A percentile compares a stretch with the other conserved stretches of the same genome.
phyloP scores from a whole-genome alignment of 139 green algal genomes.

The Chlamydomonas schloesseri region DNA sequence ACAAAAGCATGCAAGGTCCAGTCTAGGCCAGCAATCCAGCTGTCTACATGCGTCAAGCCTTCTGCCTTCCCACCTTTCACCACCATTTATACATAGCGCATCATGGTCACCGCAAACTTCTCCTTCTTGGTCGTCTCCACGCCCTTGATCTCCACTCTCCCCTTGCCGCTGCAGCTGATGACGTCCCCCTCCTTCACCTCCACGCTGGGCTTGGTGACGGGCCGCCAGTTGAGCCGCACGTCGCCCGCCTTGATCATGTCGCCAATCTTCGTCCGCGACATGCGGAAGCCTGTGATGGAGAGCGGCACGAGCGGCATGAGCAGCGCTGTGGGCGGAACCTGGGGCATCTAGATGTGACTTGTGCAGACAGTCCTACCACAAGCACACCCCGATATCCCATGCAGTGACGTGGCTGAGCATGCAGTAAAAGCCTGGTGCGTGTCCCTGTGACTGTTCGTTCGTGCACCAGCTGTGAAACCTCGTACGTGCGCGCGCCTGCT shows the following conservation, averaged over 20 bases:
- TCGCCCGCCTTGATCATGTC: conserved; percentile 81
- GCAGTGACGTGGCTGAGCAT: no score
- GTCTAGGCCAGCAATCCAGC: no score
- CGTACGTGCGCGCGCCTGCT: no score
- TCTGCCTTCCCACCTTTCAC: no score
- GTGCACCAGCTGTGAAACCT: no score
- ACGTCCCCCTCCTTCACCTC: conserved; percentile 79
- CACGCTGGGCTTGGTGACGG: conserved; percentile 62
- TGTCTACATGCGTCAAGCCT: no score
- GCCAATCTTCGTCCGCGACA: conserved; percentile 79
- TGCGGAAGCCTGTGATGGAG: conserved; percentile 72
- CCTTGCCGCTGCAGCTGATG: conserved; percentile 80
- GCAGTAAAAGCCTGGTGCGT: no score
- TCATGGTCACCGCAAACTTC: conserved; percentile 72
- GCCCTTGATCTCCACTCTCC: conserved; percentile 74
- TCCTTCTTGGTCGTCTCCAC: conserved; percentile 77
- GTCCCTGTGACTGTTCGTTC: no score
- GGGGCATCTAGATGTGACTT: no score
- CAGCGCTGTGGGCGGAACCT: no score
- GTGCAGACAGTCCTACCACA: neutral
- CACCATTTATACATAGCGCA: conserved; percentile 73
- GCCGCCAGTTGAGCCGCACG: conserved; percentile 83
- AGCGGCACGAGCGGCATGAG: neutral
- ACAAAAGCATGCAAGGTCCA: no score
- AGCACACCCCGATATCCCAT: no score